Evolutionary conservation across 345 rosid species (phyloP).

Genomic region (Syzygium aqueum): DNA sequence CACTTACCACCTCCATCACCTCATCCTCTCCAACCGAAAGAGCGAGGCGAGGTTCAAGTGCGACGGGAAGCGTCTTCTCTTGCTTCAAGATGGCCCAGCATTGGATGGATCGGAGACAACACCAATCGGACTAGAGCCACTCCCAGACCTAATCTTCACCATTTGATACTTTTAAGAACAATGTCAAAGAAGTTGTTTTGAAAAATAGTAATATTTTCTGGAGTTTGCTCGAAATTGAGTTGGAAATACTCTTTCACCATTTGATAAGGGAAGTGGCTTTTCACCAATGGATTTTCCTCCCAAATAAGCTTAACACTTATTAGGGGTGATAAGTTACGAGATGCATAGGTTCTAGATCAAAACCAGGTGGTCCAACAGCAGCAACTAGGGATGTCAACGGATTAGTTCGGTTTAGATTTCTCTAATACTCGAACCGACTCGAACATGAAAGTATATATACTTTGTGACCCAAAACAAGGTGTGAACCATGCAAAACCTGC

Average conservation of each 20-base stretch:
- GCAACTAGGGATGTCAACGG: too few species aligned
- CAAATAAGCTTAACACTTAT: background rate
- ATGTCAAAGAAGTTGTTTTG: background rate
- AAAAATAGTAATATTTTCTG: background rate
- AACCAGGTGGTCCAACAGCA: too few species aligned
- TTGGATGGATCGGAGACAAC: constrained; percentile 5
- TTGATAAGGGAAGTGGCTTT: background rate
- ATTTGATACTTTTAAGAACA: background rate
- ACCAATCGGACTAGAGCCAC: constrained; percentile 22
- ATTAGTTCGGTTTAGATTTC: too few species aligned
- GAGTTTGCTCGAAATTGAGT: background rate
- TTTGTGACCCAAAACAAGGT: too few species aligned
- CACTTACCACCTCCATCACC: constrained; percentile 81
- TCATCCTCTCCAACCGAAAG: constrained; percentile 48
- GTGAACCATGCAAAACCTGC: too few species aligned
- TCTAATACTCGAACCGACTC: too few species aligned
- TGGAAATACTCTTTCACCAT: background rate
- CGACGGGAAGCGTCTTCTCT: constrained; percentile 96
- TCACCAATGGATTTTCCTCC: background rate
- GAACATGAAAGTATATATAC: too few species aligned
- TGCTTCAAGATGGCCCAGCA: constrained; percentile 50
- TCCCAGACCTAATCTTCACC: constrained; percentile 34
- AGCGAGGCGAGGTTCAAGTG: constrained; percentile 53
- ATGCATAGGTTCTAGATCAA: too few species aligned
- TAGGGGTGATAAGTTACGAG: too few species aligned